These are phyloP conservation scores for Penicillium sp. DNA, from an alignment of 2,329 filamentous ascomycete genomes.

Conservation along the genomic window DNA sequence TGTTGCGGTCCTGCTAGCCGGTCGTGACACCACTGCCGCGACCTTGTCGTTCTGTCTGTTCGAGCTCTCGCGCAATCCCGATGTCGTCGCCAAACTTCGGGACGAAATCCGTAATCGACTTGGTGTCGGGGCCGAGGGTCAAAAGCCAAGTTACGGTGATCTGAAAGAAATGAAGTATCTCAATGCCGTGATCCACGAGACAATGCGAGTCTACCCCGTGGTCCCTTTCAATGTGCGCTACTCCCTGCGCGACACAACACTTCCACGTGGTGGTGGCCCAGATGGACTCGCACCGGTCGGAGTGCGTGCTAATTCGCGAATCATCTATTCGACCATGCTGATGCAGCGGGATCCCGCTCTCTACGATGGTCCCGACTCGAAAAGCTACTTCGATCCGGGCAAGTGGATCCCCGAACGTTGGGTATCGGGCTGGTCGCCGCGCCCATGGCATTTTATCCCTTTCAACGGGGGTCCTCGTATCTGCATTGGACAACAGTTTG, in stretches of 20 bases:
- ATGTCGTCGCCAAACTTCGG: slow-evolving; percentile 62
- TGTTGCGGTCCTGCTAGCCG: slow-evolving; percentile 73
- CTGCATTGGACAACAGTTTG: slow-evolving; percentile 57
- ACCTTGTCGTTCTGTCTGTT: slow-evolving; percentile 78
- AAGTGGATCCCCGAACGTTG: slow-evolving; percentile 49
- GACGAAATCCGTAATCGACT: slow-evolving; percentile 54
- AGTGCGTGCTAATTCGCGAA: slow-evolving; percentile 44
- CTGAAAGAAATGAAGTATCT: slow-evolving; percentile 86
- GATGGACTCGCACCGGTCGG: slow-evolving; percentile 44
- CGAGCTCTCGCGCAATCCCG: slow-evolving; percentile 67
- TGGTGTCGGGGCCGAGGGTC: slow-evolving; percentile 44
- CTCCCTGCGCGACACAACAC: slow-evolving; percentile 65
- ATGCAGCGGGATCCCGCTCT: slow-evolving; percentile 49
- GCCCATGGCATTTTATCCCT: slow-evolving; percentile 51
- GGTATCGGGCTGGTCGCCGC: slow-evolving; percentile 47
- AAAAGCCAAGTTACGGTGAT: slow-evolving; percentile 61
- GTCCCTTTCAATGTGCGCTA: slow-evolving; percentile 75
- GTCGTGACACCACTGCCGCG: slow-evolving; percentile 74
- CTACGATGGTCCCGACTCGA: slow-evolving; percentile 40
- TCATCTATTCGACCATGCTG: slow-evolving; percentile 48
- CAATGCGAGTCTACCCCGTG: slow-evolving; percentile 67
- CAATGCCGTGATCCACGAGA: slow-evolving; percentile 65
- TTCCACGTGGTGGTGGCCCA: slow-evolving; percentile 58
- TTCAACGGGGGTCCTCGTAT: slow-evolving; percentile 51
- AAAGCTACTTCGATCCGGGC: slow-evolving; percentile 38